Evolutionary conservation across 176 grass and related monocot species (phyloP), one percentile per base, ranked within the genome.

Genomic region (Alopecurus myosuroides): DNA sequence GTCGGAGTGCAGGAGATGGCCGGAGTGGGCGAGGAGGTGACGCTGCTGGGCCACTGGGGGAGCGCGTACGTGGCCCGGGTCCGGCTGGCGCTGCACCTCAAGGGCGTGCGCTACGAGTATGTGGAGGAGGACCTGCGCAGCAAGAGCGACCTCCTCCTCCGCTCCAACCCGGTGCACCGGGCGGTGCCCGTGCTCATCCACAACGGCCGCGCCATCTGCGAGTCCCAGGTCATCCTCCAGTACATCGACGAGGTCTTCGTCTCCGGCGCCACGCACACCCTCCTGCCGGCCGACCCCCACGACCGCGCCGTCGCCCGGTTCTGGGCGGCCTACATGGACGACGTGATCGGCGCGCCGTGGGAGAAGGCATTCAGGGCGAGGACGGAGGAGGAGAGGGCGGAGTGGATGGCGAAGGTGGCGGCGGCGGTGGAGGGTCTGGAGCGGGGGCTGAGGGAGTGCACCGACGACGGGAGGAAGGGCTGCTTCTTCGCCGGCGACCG

Each of bases 61-160:
- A 92, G 90, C 82, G 20, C 77, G 42, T 92, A 29, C 66, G 74
- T 52, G 8, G 25, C 37, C 19, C 81, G 90, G 1, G 87, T 39
- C 9, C 73, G 73, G 67, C 71, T 92, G 4, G 90, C 87, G 7
- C 87, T 94, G 11, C 79, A 73, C n/a, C 55, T 82, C 78, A 95
- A 95, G 58, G 90, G 90, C 19, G 77, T 95, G 0, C 15, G 15
- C 9, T 90, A 90, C 31, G 55, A 82, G 30, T 81, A 80, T 82
- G 42, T 90, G 5, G 82, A 92, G 82, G 88, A 90, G 80, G 84
- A 88, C 37, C 55, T 83, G 39, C 49, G 65, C 49, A 69, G 56
- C 79, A 95, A 92, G 75, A 95, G 93, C 62, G 65, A 89, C 28
- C 78, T 88, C 1, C 84, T 95, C 11, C 81, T 92, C 5, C 58